Percentiles rank a stretch among this genome's conserved stretches.
phyloP scores from a whole-genome alignment of 148 eudicot genomes.

The Diospyros kaki region DNA sequence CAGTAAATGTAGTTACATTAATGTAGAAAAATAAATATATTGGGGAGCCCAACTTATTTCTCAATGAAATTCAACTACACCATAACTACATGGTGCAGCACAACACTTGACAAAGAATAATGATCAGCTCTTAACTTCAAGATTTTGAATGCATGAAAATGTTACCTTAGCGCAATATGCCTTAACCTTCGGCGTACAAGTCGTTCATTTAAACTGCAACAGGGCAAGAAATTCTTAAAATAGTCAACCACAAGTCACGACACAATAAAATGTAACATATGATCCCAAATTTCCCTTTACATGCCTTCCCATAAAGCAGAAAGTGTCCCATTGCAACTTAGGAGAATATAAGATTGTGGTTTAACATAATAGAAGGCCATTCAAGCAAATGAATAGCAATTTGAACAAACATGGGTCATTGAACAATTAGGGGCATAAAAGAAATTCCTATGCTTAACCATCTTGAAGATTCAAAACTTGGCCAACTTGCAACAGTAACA shows the following conservation, averaged over 20 bases:
- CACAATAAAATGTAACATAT: not conserved
- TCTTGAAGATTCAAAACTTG: not conserved
- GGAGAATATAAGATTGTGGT: not conserved
- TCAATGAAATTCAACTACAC: not conserved
- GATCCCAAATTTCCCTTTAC: not conserved
- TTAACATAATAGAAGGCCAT: not conserved
- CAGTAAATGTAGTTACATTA: not conserved
- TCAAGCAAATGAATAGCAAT: not conserved
- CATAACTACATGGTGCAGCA: conserved; percentile 6
- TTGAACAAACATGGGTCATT: not conserved
- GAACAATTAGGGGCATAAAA: not conserved
- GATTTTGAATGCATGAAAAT: conserved; percentile 2
- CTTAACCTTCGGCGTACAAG: conserved; percentile 87
- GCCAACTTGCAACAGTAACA: not conserved
- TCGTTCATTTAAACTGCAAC: conserved; percentile 77
- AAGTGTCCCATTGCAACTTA: not conserved
- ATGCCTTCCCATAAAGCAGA: not conserved
- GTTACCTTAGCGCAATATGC: conserved; percentile 87
- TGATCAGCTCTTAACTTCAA: not conserved
- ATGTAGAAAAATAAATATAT: not conserved
- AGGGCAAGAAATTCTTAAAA: conserved; percentile 14
- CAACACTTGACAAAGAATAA: not conserved
- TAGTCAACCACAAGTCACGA: conserved; percentile 3
- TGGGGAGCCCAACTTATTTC: not conserved
- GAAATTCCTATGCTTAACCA: not conserved